phyloP scores from a whole-genome alignment of 2,329 filamentous ascomycete species.

The Ophiocordyceps unilateralis region DNA sequence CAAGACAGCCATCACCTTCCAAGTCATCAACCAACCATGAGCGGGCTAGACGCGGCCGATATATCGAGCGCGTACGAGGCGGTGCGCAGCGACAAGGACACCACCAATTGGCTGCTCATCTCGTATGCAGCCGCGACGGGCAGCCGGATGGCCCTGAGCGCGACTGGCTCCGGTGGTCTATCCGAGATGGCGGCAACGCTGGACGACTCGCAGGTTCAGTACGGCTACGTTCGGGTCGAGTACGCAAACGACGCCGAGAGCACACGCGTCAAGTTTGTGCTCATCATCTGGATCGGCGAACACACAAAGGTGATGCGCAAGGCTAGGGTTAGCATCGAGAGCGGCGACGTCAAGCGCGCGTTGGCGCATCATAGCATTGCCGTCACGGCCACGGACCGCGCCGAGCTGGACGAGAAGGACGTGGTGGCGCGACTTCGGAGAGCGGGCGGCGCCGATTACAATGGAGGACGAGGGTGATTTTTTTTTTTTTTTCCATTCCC shows the following conservation, averaged over 20 bases:
- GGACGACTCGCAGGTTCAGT: constrained; percentile 43
- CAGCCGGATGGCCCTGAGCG: constrained; percentile 36
- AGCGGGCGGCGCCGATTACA: constrained; percentile 55
- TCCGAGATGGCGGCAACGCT: constrained; percentile 37
- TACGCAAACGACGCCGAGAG: constrained; percentile 57
- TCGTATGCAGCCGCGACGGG: constrained; percentile 38
- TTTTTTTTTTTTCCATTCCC: not conserved
- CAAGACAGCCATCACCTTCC: not conserved
- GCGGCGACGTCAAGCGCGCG: constrained; percentile 44
- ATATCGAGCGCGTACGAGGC: constrained; percentile 48
- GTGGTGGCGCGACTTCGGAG: constrained; percentile 44
- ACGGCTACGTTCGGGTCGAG: constrained; percentile 48
- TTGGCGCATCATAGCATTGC: constrained; percentile 48
- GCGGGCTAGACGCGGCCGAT: constrained; percentile 38
- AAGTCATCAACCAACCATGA: constrained; percentile 22
- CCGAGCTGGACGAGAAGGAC: constrained; percentile 43
- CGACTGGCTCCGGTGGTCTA: constrained; percentile 43
- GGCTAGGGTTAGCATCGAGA: constrained; percentile 50
- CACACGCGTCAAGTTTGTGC: constrained; percentile 49
- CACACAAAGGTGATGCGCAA: constrained; percentile 51
- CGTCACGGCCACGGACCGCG: constrained; percentile 41
- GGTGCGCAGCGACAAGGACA: constrained; percentile 48
- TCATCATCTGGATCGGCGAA: constrained; percentile 53
- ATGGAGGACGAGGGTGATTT: constrained; percentile 40
- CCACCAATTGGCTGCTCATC: constrained; percentile 50